These are phyloP conservation scores for Salicornia ramosissima DNA, from an alignment of 148 eudicot species.

Conservation along the genomic window DNA sequence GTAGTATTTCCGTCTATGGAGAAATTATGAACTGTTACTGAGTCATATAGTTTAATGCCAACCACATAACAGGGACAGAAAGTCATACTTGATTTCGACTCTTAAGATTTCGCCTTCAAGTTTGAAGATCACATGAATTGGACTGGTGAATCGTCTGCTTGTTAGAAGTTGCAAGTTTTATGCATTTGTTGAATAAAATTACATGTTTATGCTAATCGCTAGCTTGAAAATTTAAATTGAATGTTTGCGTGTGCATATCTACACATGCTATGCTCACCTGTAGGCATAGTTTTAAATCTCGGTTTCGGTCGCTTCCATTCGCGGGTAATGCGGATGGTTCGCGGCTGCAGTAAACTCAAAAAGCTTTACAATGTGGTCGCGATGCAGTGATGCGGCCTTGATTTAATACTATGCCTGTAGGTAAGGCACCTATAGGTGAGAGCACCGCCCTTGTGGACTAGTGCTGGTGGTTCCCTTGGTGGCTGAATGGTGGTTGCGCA, in stretches of 20 bases:
- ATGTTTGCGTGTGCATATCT: not conserved
- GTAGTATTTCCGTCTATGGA: not conserved
- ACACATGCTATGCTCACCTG: not conserved
- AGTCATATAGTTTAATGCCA: constrained; percentile 2
- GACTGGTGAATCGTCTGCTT: not conserved
- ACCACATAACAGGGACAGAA: constrained; percentile 9
- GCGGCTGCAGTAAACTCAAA: no score
- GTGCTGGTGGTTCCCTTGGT: no score
- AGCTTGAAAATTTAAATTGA: no score
- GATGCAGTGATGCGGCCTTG: no score
- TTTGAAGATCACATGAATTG: not conserved
- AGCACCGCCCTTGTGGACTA: no score
- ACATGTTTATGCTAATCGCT: not conserved
- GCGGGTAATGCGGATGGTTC: no score
- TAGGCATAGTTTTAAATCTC: no score
- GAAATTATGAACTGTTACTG: not conserved
- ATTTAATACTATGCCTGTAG: no score
- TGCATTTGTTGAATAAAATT: not conserved
- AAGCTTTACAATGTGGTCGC: no score
- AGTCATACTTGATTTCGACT: constrained; percentile 15
- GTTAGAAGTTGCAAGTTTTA: not conserved
- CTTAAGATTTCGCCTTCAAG: not conserved
- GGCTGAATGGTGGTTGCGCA: no score
- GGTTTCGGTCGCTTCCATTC: no score
- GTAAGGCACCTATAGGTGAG: no score